Evolutionary conservation across 306 rosid species (phyloP).

Genomic region (Amphicarpaea edgeworthii): DNA sequence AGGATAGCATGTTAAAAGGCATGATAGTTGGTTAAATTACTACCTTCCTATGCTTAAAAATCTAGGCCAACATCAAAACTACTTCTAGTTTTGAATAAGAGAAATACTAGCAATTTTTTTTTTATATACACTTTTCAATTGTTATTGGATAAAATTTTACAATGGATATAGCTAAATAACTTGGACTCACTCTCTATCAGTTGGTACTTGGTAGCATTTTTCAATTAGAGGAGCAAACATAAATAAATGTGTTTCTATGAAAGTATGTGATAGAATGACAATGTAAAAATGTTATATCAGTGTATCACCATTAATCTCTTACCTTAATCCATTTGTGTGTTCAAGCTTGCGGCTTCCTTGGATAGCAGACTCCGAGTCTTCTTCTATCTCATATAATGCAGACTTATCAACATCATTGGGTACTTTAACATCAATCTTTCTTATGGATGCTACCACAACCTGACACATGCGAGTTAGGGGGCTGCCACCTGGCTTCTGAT

Average conservation of each 20-base stretch:
- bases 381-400: conserved; percentile 60
- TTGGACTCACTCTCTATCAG: too few relatives aligned
- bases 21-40: neutral
- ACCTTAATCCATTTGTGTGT: conserved; percentile 65
- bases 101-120: too few relatives aligned
- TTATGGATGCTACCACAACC: conserved; percentile 67
- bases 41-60: neutral
- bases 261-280: too few relatives aligned
- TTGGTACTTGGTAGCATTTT: neutral
- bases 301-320: neutral
- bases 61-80: neutral
- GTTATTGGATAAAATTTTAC: neutral
- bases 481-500: conserved; percentile 77
- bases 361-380: conserved; percentile 64
- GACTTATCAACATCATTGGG: conserved; percentile 64
- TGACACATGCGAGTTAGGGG: conserved; percentile 67
- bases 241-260: conserved; percentile 11
- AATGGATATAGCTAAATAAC: neutral
- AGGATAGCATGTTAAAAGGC: neutral
- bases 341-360: conserved; percentile 81
- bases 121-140: neutral
- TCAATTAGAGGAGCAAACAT: neutral
- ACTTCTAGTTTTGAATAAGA: neutral
- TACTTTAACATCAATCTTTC: conserved; percentile 48
- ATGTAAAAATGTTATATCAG: too few relatives aligned